These are phyloP conservation scores for Pseudogymnoascus sp. DNA, from an alignment of 2,329 filamentous ascomycete genomes.

Conservation along the genomic window DNA sequence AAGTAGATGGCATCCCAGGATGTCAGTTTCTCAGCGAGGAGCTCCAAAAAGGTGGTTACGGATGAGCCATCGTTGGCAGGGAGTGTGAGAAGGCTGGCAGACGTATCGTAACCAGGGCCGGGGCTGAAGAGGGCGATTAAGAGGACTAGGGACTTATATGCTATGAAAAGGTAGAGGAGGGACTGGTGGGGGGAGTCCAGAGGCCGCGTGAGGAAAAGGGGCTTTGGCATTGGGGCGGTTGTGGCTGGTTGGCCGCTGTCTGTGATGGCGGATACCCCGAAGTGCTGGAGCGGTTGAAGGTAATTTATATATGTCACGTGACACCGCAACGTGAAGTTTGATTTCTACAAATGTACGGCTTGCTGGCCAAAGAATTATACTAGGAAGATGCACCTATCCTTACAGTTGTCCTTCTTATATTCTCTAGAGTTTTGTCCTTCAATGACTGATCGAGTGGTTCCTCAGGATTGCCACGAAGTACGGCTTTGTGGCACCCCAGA, in stretches of 20 bases:
- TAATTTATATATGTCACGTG: background rate
- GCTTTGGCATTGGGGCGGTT: background rate
- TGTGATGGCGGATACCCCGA: background rate
- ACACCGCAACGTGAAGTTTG: background rate
- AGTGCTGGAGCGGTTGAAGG: background rate
- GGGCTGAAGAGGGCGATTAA: slow-evolving; percentile 48
- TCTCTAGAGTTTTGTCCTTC: background rate
- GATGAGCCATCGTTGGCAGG: background rate
- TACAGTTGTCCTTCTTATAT: background rate
- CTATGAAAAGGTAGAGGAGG: background rate
- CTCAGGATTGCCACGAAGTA: background rate
- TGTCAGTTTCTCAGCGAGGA: slow-evolving; percentile 42
- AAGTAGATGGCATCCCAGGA: slow-evolving; percentile 82
- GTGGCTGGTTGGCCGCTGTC: background rate
- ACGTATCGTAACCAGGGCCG: slow-evolving; percentile 68
- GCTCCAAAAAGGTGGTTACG: slow-evolving; percentile 12
- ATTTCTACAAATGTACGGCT: background rate
- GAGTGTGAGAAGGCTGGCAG: slow-evolving; percentile 45
- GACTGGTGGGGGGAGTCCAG: slow-evolving; percentile 3
- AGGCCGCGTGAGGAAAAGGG: background rate
- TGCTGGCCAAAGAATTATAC: background rate
- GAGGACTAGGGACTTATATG: slow-evolving; percentile 62
- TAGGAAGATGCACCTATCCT: background rate
- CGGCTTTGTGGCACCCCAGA: background rate
- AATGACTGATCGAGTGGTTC: background rate